These are phyloP conservation scores for Pythium myriotylum DNA, from an alignment of 352 stramenopile species.

Conservation along the genomic window DNA sequence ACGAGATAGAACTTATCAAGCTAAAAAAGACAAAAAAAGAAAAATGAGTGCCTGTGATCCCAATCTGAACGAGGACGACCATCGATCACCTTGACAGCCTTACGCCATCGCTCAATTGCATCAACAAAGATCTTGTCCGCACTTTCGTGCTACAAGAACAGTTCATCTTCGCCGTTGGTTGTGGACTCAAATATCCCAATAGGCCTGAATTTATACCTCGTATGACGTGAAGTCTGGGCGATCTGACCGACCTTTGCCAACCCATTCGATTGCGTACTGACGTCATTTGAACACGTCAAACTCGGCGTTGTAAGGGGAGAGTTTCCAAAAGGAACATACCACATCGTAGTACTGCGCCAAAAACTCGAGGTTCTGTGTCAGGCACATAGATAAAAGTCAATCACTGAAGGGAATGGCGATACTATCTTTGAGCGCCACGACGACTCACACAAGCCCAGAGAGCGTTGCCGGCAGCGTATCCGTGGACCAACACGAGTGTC, in stretches of 20 bases:
- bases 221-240: constrained; percentile 60
- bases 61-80: not conserved
- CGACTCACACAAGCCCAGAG: constrained; percentile 68
- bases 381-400: constrained; percentile 1
- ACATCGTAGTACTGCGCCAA: constrained; percentile 62
- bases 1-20: constrained; percentile 64
- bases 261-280: constrained; percentile 74
- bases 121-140: constrained; percentile 63
- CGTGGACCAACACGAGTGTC: constrained; percentile 63
- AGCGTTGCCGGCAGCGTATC: constrained; percentile 63
- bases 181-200: no score
- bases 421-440: no score
- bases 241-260: constrained; percentile 63
- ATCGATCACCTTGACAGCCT: constrained; percentile 44
- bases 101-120: constrained; percentile 62
- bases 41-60: not conserved
- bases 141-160: constrained; percentile 44
- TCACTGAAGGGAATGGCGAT: no score
- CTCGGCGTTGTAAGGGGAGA: no score
- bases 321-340: constrained; percentile 28
- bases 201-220: no score
- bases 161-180: no score
- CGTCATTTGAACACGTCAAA: no score
- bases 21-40: constrained; percentile 17
- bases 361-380: constrained; percentile 57